phyloP scores from a whole-genome alignment of 306 rosid species.

The Hippophae tibetana region DNA sequence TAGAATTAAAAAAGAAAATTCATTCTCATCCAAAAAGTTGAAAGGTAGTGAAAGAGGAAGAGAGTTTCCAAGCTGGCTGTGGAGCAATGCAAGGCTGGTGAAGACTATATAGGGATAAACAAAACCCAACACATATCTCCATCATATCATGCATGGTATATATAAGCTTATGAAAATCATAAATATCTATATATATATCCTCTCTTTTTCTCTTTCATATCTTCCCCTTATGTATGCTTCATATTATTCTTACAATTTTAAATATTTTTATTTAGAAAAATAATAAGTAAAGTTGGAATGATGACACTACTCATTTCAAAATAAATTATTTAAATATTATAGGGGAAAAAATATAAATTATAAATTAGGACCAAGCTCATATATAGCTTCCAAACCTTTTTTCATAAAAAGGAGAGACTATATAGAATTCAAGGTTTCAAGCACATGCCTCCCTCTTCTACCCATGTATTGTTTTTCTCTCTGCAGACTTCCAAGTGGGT shows the following conservation, averaged over 20 bases:
- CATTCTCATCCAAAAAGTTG: constrained; percentile 32
- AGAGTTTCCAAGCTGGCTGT: constrained; percentile 43
- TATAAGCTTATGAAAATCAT: background rate
- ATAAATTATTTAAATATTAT: background rate
- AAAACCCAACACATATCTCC: constrained; percentile 23
- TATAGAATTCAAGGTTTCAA: constrained; percentile 42
- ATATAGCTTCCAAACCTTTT: constrained; percentile 41
- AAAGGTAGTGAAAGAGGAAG: constrained; percentile 17
- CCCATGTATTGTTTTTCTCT: constrained; percentile 26
- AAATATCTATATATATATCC: background rate
- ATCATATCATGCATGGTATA: constrained; percentile 43
- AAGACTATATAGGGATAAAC: constrained; percentile 21
- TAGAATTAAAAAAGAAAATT: constrained; percentile 10
- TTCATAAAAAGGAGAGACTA: constrained; percentile 59
- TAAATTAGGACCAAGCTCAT: constrained; percentile 49
- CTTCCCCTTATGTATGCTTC: constrained; percentile 18
- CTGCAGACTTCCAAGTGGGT: constrained; percentile 25
- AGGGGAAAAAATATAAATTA: constrained; percentile 20
- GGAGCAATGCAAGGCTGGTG: constrained; percentile 67
- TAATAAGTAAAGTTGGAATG: constrained; percentile 32
- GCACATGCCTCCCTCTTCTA: constrained; percentile 59
- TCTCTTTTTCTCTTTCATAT: constrained; percentile 1
- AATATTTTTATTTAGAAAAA: background rate
- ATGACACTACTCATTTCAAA: constrained; percentile 30
- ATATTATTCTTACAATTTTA: background rate